Evolutionary conservation across 805 yeast species (phyloP), one percentile per base, ranked within the genome.

Genomic region (Brettanomyces custersianus): DNA sequence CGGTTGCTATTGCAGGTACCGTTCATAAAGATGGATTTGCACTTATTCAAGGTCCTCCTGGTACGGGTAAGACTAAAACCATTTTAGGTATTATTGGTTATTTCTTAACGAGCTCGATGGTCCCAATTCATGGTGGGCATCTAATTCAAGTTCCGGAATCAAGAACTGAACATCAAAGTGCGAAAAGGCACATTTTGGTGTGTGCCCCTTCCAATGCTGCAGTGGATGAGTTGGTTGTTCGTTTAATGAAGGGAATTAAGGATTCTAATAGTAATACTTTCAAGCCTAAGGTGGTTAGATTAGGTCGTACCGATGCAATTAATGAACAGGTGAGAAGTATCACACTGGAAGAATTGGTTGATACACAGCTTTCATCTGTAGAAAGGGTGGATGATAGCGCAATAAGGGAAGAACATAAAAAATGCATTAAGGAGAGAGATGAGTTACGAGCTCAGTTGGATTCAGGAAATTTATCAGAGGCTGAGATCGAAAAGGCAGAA

Each of bases 131-230:
- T 12, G n/a, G 18, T 28, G 24, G 26, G 5, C 37, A 34, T 16
- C 19, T 20, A 4, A 34, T 34, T 13, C 16, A 33, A 13, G 23
- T 33, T 10, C 34, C 39, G 2, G 29, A 25, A 16, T 35, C 38
- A 2, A 22, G 39, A 21, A 21, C n/a, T 15, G 7, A 16, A 6
- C 27, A 16, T 15, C 23, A 38, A 12, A 39, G 36, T 15, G 38
- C 38, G 26, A 62, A 59, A 20, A 66, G 73, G 24, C 83, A 84
- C 39, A 74, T 92, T 1, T 62, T 92, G 34, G 76, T 92, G 15
- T 94, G 98, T 70, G 97, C 98, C 2, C 99, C 99, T 3, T 85
- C 96, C 54, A 92, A 92, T 63, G 99, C 99, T 1, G 99, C 99
- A 11, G 96, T 92, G 4, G 99, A 92, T 60, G 98, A 94, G 54